A percentile compares a stretch with the other conserved stretches of the same genome.
These are phyloP conservation scores for Rhodotorula sp. DNA, from an alignment of 1,284 basidiomycete genomes.

Conservation along the genomic window DNA sequence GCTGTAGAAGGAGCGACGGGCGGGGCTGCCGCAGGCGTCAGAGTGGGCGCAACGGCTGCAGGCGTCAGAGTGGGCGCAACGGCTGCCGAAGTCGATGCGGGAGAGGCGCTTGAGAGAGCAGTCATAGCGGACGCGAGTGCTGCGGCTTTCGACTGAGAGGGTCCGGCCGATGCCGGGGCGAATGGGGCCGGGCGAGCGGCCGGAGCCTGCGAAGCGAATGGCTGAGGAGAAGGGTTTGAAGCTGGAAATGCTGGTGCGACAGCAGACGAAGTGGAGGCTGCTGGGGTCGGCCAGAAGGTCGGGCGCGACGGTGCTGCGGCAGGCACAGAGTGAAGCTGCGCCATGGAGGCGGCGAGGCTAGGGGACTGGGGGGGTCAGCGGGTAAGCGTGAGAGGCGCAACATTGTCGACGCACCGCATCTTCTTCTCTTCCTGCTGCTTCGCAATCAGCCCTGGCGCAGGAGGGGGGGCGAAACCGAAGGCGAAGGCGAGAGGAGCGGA, in stretches of 20 bases:
- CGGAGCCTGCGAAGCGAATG: background rate
- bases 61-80: background rate
- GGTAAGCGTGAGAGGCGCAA: background rate
- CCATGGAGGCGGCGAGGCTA: too few relatives aligned
- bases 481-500: background rate
- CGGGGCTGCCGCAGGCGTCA: too few relatives aligned
- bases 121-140: background rate
- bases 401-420: background rate
- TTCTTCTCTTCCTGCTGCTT: slow-evolving; percentile 3
- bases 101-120: background rate
- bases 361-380: background rate
- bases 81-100: background rate
- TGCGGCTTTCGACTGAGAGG: background rate
- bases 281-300: background rate
- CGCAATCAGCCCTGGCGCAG: background rate
- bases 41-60: background rate
- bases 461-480: slow-evolving; percentile 2
- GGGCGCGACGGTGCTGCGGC: background rate
- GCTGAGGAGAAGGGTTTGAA: background rate
- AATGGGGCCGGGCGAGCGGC: background rate
- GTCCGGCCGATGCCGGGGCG: too few relatives aligned
- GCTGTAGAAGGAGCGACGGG: background rate
- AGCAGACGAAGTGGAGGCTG: background rate
- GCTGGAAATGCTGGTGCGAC: too few relatives aligned
- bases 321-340: background rate